Conservation (phyloP, 2,329 filamentous ascomycete genomes). For the Fusarium sacchari region DNA sequence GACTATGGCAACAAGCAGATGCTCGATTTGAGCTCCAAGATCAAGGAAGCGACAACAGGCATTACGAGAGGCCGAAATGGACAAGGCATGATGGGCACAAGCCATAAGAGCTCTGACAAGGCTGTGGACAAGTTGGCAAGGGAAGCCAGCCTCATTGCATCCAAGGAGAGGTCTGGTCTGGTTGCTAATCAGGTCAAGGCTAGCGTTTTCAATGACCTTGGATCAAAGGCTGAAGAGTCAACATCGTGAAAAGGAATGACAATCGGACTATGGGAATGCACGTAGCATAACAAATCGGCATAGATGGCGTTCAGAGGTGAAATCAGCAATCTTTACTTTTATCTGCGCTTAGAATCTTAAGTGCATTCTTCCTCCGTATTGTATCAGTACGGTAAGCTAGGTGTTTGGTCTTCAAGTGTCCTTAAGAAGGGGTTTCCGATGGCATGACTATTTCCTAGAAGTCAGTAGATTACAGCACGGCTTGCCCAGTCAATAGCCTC, state of each 20-base stretch:
- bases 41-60: slow-evolving; percentile 68
- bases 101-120: slow-evolving; percentile 50
- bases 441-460: not conserved
- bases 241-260: slow-evolving; percentile 21
- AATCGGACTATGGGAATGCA: slow-evolving; percentile 31
- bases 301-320: slow-evolving; percentile 46
- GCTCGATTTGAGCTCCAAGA: slow-evolving; percentile 84
- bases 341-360: not conserved
- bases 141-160: slow-evolving; percentile 69
- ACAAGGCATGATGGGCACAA: slow-evolving; percentile 41
- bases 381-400: not conserved
- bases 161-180: slow-evolving; percentile 70
- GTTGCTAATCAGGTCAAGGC: slow-evolving; percentile 72
- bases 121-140: slow-evolving; percentile 69
- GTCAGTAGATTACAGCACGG: not conserved
- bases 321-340: slow-evolving; percentile 22
- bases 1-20: slow-evolving; percentile 96
- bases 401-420: not conserved
- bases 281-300: slow-evolving; percentile 37
- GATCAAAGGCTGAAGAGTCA: slow-evolving; percentile 31
- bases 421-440: not conserved
- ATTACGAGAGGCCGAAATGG: slow-evolving; percentile 42
- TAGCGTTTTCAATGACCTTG: slow-evolving; percentile 65
- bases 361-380: not conserved
- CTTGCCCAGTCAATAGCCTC: not conserved